Evolutionary conservation across 805 yeast species (phyloP).

Genomic region (Citeromyces nyonsensis): DNA sequence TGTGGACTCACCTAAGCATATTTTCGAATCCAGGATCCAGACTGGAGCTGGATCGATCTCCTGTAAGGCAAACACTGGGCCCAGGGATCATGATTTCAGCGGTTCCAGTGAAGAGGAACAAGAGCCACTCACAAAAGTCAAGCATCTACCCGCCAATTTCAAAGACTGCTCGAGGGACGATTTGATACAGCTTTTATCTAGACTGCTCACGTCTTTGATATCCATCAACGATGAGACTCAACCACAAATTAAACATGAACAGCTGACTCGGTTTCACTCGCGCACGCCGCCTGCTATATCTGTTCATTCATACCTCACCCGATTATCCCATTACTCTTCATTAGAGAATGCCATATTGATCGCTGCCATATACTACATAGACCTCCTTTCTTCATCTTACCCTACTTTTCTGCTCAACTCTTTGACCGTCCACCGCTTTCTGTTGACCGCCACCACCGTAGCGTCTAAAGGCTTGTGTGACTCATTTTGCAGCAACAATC

Average conservation of each 20-base stretch:
- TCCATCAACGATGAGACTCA: slow-evolving; percentile 44
- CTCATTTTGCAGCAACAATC: slow-evolving; percentile 83
- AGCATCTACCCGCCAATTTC: slow-evolving; percentile 30
- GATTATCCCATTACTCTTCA: slow-evolving; percentile 73
- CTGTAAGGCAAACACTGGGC: no score
- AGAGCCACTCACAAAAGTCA: no score
- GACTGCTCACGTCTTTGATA: slow-evolving; percentile 71
- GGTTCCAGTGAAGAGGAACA: no score
- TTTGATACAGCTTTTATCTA: slow-evolving; percentile 51
- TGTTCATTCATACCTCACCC: slow-evolving; percentile 55
- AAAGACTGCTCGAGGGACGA: slow-evolving; percentile 57
- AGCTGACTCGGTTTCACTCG: slow-evolving; percentile 82
- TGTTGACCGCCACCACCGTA: slow-evolving; percentile 80
- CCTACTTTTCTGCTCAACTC: slow-evolving; percentile 76
- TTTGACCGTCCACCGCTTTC: slow-evolving; percentile 83
- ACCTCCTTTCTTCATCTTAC: slow-evolving; percentile 63
- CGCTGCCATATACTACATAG: slow-evolving; percentile 81
- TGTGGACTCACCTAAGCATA: no score
- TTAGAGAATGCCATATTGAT: slow-evolving; percentile 73
- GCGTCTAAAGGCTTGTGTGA: slow-evolving; percentile 89
- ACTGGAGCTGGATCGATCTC: no score
- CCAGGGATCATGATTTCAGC: no score
- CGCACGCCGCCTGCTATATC: slow-evolving; percentile 85
- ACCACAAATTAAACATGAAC: slow-evolving; percentile 18
- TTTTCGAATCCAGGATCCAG: no score